Percentiles rank a stretch among this genome's conserved stretches.
phyloP scores from a whole-genome alignment of 164 flowering plant species.

The Akebia trifoliata region DNA sequence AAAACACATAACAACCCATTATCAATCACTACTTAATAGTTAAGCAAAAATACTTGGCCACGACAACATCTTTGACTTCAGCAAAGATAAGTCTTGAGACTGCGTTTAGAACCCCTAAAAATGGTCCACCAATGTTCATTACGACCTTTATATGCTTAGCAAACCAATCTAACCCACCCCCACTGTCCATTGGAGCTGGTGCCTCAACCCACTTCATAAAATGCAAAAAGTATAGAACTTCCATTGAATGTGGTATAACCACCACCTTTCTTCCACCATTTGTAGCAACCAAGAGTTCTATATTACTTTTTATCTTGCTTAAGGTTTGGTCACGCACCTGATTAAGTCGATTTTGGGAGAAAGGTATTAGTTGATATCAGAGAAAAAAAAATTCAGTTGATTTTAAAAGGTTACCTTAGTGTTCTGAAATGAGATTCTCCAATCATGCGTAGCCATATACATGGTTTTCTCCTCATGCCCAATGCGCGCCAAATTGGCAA shows the following conservation, averaged over 20 bases:
- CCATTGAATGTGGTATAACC: conserved; percentile 67
- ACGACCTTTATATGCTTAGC: conserved; percentile 55
- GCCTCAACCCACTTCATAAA: conserved; percentile 74
- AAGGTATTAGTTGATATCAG: neutral
- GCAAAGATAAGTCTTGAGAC: conserved; percentile 87
- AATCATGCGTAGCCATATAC: conserved; percentile 71
- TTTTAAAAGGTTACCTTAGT: conserved; percentile 41
- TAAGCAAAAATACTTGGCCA: conserved; percentile 59
- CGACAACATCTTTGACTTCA: conserved; percentile 93
- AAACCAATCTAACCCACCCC: conserved; percentile 63
- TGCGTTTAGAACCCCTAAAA: conserved; percentile 96
- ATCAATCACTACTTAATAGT: neutral
- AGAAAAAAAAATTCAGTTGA: neutral
- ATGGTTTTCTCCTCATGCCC: conserved; percentile 69
- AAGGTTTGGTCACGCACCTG: conserved; percentile 59
- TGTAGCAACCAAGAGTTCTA: conserved; percentile 56
- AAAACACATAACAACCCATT: neutral
- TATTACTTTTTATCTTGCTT: conserved; percentile 57
- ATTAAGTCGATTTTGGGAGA: conserved; percentile 6
- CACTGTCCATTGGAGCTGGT: conserved; percentile 67
- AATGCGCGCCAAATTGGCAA: conserved; percentile 62
- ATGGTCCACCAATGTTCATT: conserved; percentile 81
- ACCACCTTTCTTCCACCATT: conserved; percentile 58
- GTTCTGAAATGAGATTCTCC: conserved; percentile 63
- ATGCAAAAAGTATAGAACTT: conserved; percentile 60